Evolutionary conservation across 2,329 filamentous ascomycete species (phyloP).

Genomic region (Cadophora luteo-olivacea): DNA sequence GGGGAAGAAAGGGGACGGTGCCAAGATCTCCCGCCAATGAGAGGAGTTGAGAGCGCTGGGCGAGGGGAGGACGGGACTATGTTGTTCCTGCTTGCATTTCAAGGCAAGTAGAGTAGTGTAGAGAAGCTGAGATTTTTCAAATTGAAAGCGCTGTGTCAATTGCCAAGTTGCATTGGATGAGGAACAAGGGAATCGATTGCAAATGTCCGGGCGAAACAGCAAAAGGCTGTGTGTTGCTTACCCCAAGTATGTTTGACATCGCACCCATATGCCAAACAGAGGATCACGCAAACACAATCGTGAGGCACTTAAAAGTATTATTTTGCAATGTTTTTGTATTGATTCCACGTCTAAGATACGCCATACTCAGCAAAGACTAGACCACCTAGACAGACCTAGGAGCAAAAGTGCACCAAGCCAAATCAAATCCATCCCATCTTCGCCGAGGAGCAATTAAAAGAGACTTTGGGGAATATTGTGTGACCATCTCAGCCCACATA

Average conservation of each 20-base stretch:
- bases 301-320: conserved; percentile 18
- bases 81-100: background rate
- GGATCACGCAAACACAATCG: background rate
- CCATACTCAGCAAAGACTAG: conserved; percentile 26
- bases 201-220: background rate
- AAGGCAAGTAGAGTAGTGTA: background rate
- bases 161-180: background rate
- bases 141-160: no score
- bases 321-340: conserved; percentile 42
- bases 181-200: background rate
- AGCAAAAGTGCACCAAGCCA: conserved; percentile 24
- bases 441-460: conserved; percentile 28
- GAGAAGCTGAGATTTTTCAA: background rate
- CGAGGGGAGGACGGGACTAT: background rate
- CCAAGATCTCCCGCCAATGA: conserved; percentile 30
- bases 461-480: conserved; percentile 32
- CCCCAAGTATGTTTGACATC: background rate
- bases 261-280: background rate
- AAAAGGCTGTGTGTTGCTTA: background rate
- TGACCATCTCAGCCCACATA: conserved; percentile 19
- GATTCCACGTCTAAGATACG: conserved; percentile 30
- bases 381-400: conserved; percentile 22
- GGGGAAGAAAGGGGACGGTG: conserved; percentile 22
- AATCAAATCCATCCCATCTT: conserved; percentile 30
- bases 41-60: background rate